phyloP scores from a whole-genome alignment of 2,329 filamentous ascomycete genomes.

The Beauveria sp. region DNA sequence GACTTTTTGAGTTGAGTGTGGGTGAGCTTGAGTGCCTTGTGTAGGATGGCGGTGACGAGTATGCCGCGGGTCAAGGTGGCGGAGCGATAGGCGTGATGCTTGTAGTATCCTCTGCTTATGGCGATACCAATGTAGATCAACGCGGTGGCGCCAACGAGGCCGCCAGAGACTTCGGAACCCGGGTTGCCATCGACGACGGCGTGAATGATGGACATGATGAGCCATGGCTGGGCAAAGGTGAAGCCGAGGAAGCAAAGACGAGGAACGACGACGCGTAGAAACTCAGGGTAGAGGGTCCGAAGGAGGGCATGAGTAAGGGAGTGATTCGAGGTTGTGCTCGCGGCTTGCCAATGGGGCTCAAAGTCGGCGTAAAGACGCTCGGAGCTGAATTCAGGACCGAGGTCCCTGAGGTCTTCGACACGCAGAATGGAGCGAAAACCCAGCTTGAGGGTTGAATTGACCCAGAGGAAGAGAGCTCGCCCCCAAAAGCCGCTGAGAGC shows the following conservation, averaged over 20 bases:
- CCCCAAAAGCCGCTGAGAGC: slow-evolving; percentile 17
- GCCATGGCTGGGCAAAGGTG: slow-evolving; percentile 7
- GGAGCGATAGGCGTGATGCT: slow-evolving; percentile 2
- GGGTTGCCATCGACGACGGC: neutral
- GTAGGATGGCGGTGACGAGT: slow-evolving; percentile 4
- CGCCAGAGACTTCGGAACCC: neutral
- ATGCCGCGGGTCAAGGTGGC: slow-evolving; percentile 10
- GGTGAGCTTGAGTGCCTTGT: slow-evolving; percentile 10
- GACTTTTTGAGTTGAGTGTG: slow-evolving; percentile 5
- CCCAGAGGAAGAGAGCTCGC: slow-evolving; percentile 9
- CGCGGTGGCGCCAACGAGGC: slow-evolving; percentile 8
- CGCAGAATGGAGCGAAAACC: slow-evolving; percentile 7
- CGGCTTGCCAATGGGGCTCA: slow-evolving; percentile 3
- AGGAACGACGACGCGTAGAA: neutral
- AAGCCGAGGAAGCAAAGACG: slow-evolving; percentile 7
- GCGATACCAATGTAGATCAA: slow-evolving; percentile 8
- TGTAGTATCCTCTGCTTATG: slow-evolving; percentile 9
- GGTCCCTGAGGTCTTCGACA: slow-evolving; percentile 5
- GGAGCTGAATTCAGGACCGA: slow-evolving; percentile 9
- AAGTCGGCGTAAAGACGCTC: neutral
- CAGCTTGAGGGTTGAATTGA: slow-evolving; percentile 8
- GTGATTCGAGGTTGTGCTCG: slow-evolving; percentile 5
- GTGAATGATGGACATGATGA: slow-evolving; percentile 1
- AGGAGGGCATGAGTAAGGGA: neutral
- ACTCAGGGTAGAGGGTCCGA: slow-evolving; percentile 5